These are phyloP conservation scores for Talaromyces sp. DNA, from an alignment of 2,329 filamentous ascomycete genomes.

Conservation along the genomic window DNA sequence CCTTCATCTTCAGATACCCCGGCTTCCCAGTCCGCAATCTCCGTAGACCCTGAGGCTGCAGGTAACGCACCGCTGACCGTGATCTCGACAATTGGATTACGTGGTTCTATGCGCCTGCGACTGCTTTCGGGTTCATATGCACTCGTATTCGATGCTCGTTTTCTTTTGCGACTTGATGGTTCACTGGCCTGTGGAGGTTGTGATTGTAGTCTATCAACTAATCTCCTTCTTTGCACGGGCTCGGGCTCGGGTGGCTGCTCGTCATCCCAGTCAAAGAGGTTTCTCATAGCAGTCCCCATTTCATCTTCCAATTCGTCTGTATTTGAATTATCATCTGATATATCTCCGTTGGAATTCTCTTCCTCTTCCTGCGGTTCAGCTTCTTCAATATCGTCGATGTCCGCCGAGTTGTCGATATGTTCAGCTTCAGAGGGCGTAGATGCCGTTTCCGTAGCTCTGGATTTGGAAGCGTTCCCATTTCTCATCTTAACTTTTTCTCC, in stretches of 20 bases:
- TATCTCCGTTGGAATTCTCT: not conserved
- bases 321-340: not conserved
- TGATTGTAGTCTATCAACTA: not conserved
- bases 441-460: not conserved
- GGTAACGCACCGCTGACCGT: not conserved
- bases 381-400: not conserved
- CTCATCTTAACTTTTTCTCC: not conserved
- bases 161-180: not conserved
- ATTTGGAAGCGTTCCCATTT: not conserved
- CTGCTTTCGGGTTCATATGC: not conserved
- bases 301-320: not conserved
- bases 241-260: not conserved
- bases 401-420: not conserved
- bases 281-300: not conserved
- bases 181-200: not conserved
- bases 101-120: not conserved
- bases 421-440: not conserved
- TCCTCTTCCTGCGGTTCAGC: not conserved
- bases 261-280: not conserved
- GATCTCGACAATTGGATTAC: not conserved
- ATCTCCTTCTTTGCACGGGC: not conserved
- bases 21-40: conserved; percentile 8
- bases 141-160: not conserved
- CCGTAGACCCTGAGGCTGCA: not conserved
- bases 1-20: not conserved